phyloP scores from a whole-genome alignment of 2,329 filamentous ascomycete species.

The Aspergillus sp. region DNA sequence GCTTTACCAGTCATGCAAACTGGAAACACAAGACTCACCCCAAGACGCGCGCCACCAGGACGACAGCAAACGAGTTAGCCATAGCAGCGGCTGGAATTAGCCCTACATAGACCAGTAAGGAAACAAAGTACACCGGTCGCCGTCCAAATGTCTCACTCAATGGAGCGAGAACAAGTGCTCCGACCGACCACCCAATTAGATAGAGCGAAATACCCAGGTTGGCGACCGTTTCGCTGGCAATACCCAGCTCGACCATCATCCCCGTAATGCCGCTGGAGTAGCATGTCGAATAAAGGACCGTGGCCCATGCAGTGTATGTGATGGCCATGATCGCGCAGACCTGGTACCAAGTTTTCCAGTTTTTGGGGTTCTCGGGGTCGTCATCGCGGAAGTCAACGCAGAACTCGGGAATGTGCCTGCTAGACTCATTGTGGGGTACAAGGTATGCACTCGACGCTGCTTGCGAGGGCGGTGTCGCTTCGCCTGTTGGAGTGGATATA shows the following conservation, averaged over 20 bases:
- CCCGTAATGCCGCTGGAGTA: neutral
- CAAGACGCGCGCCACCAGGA: neutral
- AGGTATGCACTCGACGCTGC: no score
- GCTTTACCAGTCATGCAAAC: neutral
- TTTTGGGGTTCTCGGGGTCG: neutral
- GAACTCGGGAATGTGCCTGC: neutral
- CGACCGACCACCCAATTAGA: no score
- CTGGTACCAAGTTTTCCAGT: neutral
- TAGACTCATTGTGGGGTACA: no score
- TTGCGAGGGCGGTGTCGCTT: no score
- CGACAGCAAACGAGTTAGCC: neutral
- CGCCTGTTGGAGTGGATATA: no score
- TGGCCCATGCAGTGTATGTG: neutral
- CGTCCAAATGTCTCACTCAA: no score
- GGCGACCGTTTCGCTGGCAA: neutral
- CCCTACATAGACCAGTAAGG: no score
- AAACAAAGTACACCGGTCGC: no score
- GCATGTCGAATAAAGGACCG: neutral
- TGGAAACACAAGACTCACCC: neutral
- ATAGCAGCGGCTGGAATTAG: neutral
- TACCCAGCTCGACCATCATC: neutral
- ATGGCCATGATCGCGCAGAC: neutral
- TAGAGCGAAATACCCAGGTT: neutral
- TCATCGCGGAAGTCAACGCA: neutral
- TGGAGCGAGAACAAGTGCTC: no score